phyloP scores from a whole-genome alignment of 2,329 filamentous ascomycete species.

The Claviceps purpurea region DNA sequence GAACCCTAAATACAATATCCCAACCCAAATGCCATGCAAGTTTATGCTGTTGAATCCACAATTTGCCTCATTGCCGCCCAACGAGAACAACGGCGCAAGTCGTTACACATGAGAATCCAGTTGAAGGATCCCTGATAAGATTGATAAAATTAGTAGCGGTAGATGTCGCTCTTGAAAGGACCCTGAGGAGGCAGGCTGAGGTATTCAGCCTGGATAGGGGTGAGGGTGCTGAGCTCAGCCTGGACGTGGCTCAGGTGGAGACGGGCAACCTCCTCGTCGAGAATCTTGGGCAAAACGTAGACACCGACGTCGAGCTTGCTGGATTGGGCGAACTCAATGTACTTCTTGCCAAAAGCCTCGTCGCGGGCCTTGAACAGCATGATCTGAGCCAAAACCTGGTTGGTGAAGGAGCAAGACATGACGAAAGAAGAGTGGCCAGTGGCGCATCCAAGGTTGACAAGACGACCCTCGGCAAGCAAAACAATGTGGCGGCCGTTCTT shows the following conservation, averaged over 20 bases:
- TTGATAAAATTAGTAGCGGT: conserved; percentile 32
- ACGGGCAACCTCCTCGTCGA: conserved; percentile 95
- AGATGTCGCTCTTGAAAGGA: conserved; percentile 88
- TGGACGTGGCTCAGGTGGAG: conserved; percentile 91
- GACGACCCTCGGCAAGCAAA: conserved; percentile 93
- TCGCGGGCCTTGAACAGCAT: conserved; percentile 92
- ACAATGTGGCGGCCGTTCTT: conserved; percentile 91
- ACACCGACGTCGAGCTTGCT: conserved; percentile 79
- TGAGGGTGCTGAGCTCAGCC: conserved; percentile 82
- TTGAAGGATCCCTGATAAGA: conserved; percentile 26
- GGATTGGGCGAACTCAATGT: conserved; percentile 86
- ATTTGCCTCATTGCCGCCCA: conserved; percentile 22
- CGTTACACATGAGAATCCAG: conserved; percentile 25
- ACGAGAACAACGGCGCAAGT: conserved; percentile 17
- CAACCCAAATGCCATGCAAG: conserved; percentile 25
- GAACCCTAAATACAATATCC: conserved; percentile 14
- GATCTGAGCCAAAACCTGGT: conserved; percentile 99
- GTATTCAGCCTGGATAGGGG: conserved; percentile 82
- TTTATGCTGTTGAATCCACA: conserved; percentile 32
- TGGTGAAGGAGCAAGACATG: conserved; percentile 99
- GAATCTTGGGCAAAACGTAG: conserved; percentile 91
- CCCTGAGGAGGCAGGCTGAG: conserved; percentile 74
- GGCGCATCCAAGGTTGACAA: conserved; percentile 98
- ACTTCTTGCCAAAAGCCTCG: conserved; percentile 78
- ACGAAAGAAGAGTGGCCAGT: conserved; percentile 99